Base-by-base conservation (phyloP, 2,329 filamentous ascomycete genomes). In the Tolypocladium cylindrosporum region DNA sequence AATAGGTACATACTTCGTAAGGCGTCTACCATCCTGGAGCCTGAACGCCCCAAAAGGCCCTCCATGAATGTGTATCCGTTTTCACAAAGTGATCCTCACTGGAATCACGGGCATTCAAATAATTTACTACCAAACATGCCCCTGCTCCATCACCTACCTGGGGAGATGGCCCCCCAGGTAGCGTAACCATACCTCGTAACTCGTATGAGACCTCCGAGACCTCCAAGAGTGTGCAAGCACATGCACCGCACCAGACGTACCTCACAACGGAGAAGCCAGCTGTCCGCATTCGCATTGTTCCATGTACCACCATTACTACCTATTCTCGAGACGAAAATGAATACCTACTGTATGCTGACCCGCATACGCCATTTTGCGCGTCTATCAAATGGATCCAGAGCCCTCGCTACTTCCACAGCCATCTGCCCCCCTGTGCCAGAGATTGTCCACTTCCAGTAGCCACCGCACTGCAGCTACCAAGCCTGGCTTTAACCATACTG, bases 341-440 rank as follows among this genome's bases (percentile, higher is more conserved):
- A 45, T 31, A 36, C 10, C 40, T 21, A 43, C 27, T 27, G 55
- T 58, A 54, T 59, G 51, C 55, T 48, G 45, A 50, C 55, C 55
- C 45, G 55, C 53, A 36, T 54, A 59, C 53, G 57, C 55, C 55
- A 16, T 57, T 59, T 60, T 58, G 57, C 55, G 53, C 54, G 57
- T 61, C 59, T 61, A 60, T 60, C 53, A 59, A 43, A 57, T 52
- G 54, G 57, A 61, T 55, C 41, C 60, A 60, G 55, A 56, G 54
- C 58, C 36, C 56, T 58, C 39, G 37, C 45, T 53, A 21, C 43
- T 31, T 52, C 27, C 27, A 52, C 24, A 57, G 42, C 41, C 39
- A 45, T 43, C 36, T 13, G 4, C 45, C n/a, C 13, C 27, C 16
- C 19, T 34, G 48, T 11, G 48, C 9, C 27, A 19, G 19, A 21